Conservation (phyloP, 331 rosid species). For the Stylosanthes scabra region DNA sequence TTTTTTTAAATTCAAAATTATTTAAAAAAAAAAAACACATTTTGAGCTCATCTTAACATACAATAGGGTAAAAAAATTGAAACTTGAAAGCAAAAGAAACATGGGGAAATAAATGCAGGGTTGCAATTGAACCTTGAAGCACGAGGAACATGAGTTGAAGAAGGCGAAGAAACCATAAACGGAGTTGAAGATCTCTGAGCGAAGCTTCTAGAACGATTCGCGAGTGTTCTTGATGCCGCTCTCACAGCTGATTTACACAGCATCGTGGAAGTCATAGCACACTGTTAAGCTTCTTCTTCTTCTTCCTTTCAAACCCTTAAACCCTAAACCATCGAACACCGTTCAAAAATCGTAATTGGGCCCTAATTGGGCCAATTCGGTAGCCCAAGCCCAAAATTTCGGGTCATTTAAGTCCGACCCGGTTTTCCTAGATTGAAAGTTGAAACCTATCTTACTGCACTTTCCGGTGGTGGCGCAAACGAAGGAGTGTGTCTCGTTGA, state of each 20-base stretch:
- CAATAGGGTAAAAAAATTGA: not conserved
- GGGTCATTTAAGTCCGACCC: not conserved
- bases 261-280: slow-evolving; percentile 42
- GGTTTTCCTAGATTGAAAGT: not conserved
- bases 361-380: not conserved
- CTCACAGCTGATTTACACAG: slow-evolving; percentile 70
- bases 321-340: slow-evolving; percentile 44
- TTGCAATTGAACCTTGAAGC: slow-evolving; percentile 57
- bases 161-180: slow-evolving; percentile 50
- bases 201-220: slow-evolving; percentile 56
- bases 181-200: slow-evolving; percentile 46
- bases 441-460: not conserved
- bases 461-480: not conserved
- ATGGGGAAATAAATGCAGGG: not conserved
- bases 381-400: not conserved
- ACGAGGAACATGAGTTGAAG: slow-evolving; percentile 48
- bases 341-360: not conserved
- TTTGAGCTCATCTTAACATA: not conserved
- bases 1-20: not conserved
- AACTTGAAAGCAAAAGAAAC: not conserved
- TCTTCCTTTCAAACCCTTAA: slow-evolving; percentile 13
- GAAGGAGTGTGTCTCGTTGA: slow-evolving; percentile 1
- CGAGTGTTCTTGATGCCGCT: slow-evolving; percentile 59
- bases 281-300: not conserved
- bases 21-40: not conserved